Evolutionary conservation across 768 basidiomycete species (phyloP).

Genomic region (Jaapia argillacea): DNA sequence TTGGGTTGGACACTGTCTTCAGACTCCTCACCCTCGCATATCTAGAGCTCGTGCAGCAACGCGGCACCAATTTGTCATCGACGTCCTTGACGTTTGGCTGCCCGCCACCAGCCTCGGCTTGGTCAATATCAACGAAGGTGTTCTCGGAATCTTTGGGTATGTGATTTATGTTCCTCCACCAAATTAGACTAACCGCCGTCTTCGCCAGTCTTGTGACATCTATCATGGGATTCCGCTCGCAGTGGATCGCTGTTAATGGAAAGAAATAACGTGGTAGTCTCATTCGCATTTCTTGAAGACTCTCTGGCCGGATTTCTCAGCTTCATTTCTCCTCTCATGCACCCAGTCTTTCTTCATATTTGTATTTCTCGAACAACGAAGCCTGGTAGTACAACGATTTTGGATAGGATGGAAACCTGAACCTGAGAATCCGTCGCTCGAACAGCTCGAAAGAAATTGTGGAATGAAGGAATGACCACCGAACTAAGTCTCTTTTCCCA

Average conservation of each 20-base stretch:
- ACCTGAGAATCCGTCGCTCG: too few relatives aligned
- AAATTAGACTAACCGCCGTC: constrained; percentile 3
- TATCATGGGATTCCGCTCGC: constrained; percentile 53
- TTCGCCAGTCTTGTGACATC: constrained; percentile 56
- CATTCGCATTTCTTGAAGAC: too few relatives aligned
- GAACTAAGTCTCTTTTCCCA: too few relatives aligned
- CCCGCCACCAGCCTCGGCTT: constrained; percentile 78
- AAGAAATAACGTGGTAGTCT: too few relatives aligned
- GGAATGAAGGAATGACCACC: too few relatives aligned
- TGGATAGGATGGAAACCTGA: too few relatives aligned
- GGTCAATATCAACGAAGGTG: constrained; percentile 73
- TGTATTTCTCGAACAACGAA: too few relatives aligned
- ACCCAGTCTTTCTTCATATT: too few relatives aligned
- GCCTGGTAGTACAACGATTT: too few relatives aligned
- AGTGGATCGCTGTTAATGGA: constrained; percentile 47
- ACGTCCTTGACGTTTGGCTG: constrained; percentile 81
- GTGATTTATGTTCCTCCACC: constrained; percentile 16
- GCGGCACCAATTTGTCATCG: constrained; percentile 75
- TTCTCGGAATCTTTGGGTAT: constrained; percentile 80
- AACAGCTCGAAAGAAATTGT: too few relatives aligned
- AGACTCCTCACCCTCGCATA: constrained; percentile 5
- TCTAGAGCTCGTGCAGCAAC: constrained; percentile 52
- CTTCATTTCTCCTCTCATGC: too few relatives aligned
- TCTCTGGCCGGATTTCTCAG: too few relatives aligned
- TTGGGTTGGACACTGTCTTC: not conserved